These are phyloP conservation scores for Orbilia javanica DNA, from an alignment of 2,329 filamentous ascomycete genomes.

Conservation along the genomic window DNA sequence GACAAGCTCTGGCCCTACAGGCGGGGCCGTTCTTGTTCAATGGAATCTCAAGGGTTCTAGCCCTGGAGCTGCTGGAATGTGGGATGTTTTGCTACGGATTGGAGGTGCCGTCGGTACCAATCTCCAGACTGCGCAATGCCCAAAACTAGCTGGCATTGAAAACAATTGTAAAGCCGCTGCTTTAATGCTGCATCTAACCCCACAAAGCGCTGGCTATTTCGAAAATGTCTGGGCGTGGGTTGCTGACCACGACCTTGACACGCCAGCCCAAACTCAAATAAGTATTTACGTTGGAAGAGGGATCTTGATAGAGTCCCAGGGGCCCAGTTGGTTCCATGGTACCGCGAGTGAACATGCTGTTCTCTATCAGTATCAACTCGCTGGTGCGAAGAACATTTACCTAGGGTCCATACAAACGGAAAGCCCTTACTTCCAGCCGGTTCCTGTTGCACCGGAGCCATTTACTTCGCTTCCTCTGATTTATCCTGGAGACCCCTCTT, in stretches of 20 bases:
- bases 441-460: conserved; percentile 66
- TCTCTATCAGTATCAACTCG: conserved; percentile 70
- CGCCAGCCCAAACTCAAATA: conserved; percentile 60
- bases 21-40: conserved; percentile 78
- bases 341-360: conserved; percentile 69
- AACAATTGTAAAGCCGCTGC: conserved; percentile 1
- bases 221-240: conserved; percentile 70
- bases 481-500: conserved; percentile 63
- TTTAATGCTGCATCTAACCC: neutral
- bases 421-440: conserved; percentile 68
- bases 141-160: conserved; percentile 67
- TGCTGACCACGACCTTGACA: conserved; percentile 65
- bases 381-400: conserved; percentile 68
- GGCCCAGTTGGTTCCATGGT: conserved; percentile 66
- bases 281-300: conserved; percentile 62
- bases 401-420: conserved; percentile 69
- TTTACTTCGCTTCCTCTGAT: conserved; percentile 62
- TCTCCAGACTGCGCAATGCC: conserved; percentile 63
- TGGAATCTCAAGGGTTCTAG: conserved; percentile 74
- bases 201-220: conserved; percentile 63
- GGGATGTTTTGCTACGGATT: conserved; percentile 69
- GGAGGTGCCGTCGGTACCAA: conserved; percentile 66
- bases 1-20: conserved; percentile 74
- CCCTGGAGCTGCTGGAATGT: conserved; percentile 71
- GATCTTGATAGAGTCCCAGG: conserved; percentile 63